Evolutionary conservation across 441 rosid genomes (phyloP), one percentile per base, ranked within the genome.

Genomic region (Eutrema salsugineum): DNA sequence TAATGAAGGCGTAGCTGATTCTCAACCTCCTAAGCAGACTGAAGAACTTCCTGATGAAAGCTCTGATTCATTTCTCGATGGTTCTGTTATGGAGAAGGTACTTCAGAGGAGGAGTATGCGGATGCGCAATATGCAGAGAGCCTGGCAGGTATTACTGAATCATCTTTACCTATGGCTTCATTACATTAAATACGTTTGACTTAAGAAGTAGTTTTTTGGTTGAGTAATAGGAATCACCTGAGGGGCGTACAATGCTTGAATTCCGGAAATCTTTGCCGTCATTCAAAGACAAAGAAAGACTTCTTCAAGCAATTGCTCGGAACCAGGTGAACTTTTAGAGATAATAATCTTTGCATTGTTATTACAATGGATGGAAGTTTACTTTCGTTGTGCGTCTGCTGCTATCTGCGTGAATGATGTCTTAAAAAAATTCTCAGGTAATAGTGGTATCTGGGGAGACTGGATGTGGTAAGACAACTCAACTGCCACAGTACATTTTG

Each of bases 391-490:
- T 43, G 15, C 1, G 55, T 36, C 38, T 66, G 15, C 2, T 24
- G 47, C 53, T 43, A 6, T 65, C 46, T 33, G 39, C 47, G 11
- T 57, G 27, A 11, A 33, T 59, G 44, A 20, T 39, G 15, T 62
- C 39, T 51, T 66, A 28, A 58, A 44, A 58, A 44, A 75, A 27
- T 78, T 78, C 30, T 32, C 76, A 95, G 99, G 99, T 93, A 48
- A 83, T 91, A 65, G 97, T 95, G 28, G 88, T 95, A 79, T 93
- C 99, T 55, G 99, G 99, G 54, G 99, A 95, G 88, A 95, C 99
- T 72, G 98, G 99, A 72, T 95, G 99, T 80, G 99, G 99, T 28
- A 95, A 95, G 85, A 95, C 99, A 79, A 95, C 99, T 78, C 99
- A 95, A 78, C 92, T 95, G 75, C 99, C 99, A 15, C 99, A 95